A percentile compares a stretch with the other conserved stretches of the same genome.
phyloP scores from a whole-genome alignment of 2,329 filamentous ascomycete genomes.

The Penicillium janthinellum region DNA sequence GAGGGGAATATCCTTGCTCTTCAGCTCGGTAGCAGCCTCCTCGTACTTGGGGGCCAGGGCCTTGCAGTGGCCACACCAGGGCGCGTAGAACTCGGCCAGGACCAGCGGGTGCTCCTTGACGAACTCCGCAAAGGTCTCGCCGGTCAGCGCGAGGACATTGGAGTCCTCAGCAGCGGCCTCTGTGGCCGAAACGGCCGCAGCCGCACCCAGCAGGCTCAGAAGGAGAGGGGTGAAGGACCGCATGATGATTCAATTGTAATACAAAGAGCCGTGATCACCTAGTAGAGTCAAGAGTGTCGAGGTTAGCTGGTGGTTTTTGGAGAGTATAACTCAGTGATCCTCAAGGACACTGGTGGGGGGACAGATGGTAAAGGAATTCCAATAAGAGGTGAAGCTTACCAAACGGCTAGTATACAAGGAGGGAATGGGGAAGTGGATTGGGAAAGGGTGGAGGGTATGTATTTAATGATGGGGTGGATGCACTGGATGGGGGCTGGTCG shows the following conservation, averaged over 20 bases:
- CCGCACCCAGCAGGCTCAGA: constrained; percentile 43
- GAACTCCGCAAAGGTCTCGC: constrained; percentile 84
- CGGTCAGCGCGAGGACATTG: constrained; percentile 82
- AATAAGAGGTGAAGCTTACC: constrained; percentile 11
- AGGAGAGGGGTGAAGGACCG: constrained; percentile 43
- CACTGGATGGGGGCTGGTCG: constrained; percentile 17
- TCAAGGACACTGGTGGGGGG: no score
- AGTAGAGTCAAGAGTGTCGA: neutral
- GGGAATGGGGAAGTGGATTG: neutral
- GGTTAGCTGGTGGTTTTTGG: neutral
- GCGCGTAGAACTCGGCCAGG: constrained; percentile 95
- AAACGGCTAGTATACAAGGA: constrained; percentile 7
- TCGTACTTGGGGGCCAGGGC: constrained; percentile 69
- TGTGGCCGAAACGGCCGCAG: constrained; percentile 38
- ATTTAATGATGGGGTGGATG: constrained; percentile 11
- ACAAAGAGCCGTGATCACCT: constrained; percentile 13
- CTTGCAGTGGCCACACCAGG: constrained; percentile 99
- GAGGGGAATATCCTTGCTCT: constrained; percentile 51
- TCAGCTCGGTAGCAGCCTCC: constrained; percentile 51
- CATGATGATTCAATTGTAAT: constrained; percentile 32
- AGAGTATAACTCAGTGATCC: neutral
- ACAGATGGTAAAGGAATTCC: neutral
- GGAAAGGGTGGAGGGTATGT: constrained; percentile 6
- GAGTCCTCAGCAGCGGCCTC: constrained; percentile 51
- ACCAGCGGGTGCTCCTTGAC: constrained; percentile 84